Evolutionary conservation across 805 yeast species (phyloP), one percentile per base, ranked within the genome.

Genomic region (Lipomyces mesembrius): DNA sequence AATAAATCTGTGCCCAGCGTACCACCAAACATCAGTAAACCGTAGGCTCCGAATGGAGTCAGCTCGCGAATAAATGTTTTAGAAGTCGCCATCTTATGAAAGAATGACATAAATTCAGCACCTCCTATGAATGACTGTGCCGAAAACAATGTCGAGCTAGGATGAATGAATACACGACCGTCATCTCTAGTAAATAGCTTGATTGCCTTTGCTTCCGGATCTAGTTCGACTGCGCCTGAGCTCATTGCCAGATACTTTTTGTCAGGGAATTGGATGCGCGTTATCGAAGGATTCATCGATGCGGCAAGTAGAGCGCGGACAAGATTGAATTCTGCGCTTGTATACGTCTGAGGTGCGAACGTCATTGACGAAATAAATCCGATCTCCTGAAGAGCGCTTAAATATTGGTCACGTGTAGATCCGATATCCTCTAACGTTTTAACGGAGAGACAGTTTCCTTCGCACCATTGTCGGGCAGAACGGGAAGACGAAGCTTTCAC

Each of bases 11-110:
- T 83, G 5, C 77, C 74, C 0, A 84, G 79, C 0, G 84, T 83
- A 5, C 96, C 95, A 9, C 97, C 97, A 77, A 94, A 91, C 39
- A 94, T 78, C n/a, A 92, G 76, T 2, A 91, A 83, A 0, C 96
- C 87, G 34, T 89, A 77, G 0, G 90, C 85, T 2, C 88, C 83
- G 0, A 92, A 85, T 0, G 98, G 98, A 0, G 98, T 93, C 9
- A 91, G 77, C 56, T 88, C 95, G 59, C 89, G 82, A 53, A 93
- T 76, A 74, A 84, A 95, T 22, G 88, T 79, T 75, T 89, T 92
- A 17, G 86, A 76, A 0, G 96, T 90, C 14, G 83, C 82, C 67
- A 80, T 73, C n/a, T 79, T 76, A 2, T 74, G 84, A 84, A 22
- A 92, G 85, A 81, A 94, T 1, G 88, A 85, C 51, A 91, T 79